A percentile compares a stretch with the other conserved stretches of the same genome.
phyloP scores from a whole-genome alignment of 2,329 filamentous ascomycete species.

The Myrmaecium sp. region DNA sequence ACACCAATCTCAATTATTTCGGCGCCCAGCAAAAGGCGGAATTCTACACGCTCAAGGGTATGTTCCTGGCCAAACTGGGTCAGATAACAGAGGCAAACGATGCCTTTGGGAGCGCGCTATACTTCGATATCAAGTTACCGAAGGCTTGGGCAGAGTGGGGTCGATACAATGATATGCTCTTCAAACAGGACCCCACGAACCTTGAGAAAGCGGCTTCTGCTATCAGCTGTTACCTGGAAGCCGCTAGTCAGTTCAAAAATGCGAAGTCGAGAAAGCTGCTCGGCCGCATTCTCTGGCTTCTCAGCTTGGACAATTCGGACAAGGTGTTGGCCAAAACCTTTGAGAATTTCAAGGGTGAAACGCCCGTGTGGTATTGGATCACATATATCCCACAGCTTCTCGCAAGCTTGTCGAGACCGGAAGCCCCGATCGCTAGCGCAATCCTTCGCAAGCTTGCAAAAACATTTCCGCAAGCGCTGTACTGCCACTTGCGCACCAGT shows the following conservation, averaged over 20 bases:
- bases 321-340: conserved; percentile 73
- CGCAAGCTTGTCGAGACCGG: conserved; percentile 77
- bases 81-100: conserved; percentile 85
- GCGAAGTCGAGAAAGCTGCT: conserved; percentile 90
- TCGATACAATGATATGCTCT: conserved; percentile 90
- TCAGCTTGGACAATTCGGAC: conserved; percentile 81
- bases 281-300: conserved; percentile 82
- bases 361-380: conserved; percentile 98
- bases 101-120: conserved; percentile 86
- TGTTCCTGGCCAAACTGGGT: conserved; percentile 91
- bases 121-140: conserved; percentile 85
- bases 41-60: conserved; percentile 97
- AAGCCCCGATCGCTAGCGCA: conserved; percentile 69
- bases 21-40: conserved; percentile 91
- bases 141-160: conserved; percentile 99
- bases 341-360: conserved; percentile 93
- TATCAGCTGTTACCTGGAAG: conserved; percentile 89
- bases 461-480: conserved; percentile 82
- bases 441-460: conserved; percentile 91
- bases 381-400: conserved; percentile 96
- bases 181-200: conserved; percentile 76
- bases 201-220: conserved; percentile 77
- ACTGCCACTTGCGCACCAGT: conserved; percentile 86
- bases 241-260: conserved; percentile 91
- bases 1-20: conserved; percentile 98